A percentile compares a stretch with the other conserved stretches of the same genome.
Conservation (phyloP, 2,329 filamentous ascomycete genomes). For the Fusarium oligoseptatum region DNA sequence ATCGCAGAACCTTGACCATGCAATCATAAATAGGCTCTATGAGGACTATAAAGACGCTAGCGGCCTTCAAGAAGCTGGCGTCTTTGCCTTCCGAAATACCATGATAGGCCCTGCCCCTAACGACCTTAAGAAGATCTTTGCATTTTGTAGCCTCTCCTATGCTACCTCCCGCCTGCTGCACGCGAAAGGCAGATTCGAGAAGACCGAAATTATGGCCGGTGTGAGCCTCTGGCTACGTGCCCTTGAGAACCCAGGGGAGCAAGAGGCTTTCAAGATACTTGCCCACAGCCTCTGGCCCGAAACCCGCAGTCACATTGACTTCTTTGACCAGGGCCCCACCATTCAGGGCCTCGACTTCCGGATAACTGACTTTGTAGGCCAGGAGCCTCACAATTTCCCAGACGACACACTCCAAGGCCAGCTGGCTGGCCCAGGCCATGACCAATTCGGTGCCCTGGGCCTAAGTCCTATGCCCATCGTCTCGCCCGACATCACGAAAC, state of each 20-base stretch:
- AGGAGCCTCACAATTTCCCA: too few relatives aligned
- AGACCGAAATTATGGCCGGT: conserved; percentile 22
- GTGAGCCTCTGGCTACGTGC: conserved; percentile 31
- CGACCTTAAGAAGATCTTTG: conserved; percentile 29
- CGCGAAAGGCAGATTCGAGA: not conserved
- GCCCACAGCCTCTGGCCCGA: conserved; percentile 34
- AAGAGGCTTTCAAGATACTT: conserved; percentile 19
- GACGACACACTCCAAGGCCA: too few relatives aligned
- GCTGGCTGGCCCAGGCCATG: not conserved
- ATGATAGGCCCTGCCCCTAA: conserved; percentile 12
- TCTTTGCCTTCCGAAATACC: conserved; percentile 35
- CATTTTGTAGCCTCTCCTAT: conserved; percentile 37
- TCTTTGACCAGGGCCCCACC: not conserved
- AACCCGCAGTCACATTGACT: conserved; percentile 16
- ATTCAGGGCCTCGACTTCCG: too few relatives aligned
- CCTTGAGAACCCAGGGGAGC: conserved; percentile 16
- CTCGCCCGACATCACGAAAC: too few relatives aligned
- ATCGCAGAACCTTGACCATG: not conserved
- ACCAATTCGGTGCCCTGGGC: not conserved
- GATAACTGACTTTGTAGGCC: too few relatives aligned
- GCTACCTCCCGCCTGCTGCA: conserved; percentile 26
- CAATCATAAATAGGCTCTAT: too few relatives aligned
- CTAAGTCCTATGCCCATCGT: too few relatives aligned
- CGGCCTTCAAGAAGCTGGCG: conserved; percentile 30
- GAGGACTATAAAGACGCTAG: conserved; percentile 14